Percentiles rank a stretch among this genome's conserved stretches.
Evolutionary conservation across 2,329 filamentous ascomycete genomes (phyloP).

Genomic region (Magnaporthales sp.): DNA sequence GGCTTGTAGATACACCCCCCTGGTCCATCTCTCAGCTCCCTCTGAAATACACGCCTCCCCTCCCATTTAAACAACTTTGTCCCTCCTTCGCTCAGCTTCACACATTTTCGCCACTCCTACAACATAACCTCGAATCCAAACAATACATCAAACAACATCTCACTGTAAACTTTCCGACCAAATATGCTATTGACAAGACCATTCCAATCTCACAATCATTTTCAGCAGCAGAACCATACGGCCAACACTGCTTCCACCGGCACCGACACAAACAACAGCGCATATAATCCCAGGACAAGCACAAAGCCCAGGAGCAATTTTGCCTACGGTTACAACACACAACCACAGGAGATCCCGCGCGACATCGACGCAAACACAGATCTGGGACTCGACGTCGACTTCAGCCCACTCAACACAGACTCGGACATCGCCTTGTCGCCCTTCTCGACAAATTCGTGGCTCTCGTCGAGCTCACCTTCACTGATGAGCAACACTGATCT

Average conservation of each 20-base stretch:
- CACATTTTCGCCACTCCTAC: neutral
- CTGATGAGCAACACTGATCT: constrained; percentile 1
- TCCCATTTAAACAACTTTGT: neutral
- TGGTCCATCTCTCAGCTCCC: neutral
- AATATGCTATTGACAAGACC: constrained; percentile 5
- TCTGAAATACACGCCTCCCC: neutral
- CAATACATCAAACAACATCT: neutral
- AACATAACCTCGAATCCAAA: neutral
- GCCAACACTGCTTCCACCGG: neutral
- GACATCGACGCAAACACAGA: neutral
- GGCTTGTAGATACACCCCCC: neutral
- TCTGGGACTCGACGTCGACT: constrained; percentile 3
- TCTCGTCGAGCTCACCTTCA: constrained; percentile 1
- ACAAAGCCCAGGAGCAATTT: neutral
- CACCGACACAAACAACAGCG: neutral
- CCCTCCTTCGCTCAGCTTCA: neutral
- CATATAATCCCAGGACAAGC: neutral
- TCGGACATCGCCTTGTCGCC: neutral
- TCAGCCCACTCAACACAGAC: neutral
- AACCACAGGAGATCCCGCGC: neutral
- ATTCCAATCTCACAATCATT: constrained; percentile 1
- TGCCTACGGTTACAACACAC: neutral
- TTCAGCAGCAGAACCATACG: neutral
- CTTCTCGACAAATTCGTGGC: constrained; percentile 1
- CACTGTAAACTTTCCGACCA: neutral